Percentiles rank a stretch among this genome's conserved stretches.
Evolutionary conservation across 768 basidiomycete species (phyloP).

Genomic region (Megacollybia marginata): DNA sequence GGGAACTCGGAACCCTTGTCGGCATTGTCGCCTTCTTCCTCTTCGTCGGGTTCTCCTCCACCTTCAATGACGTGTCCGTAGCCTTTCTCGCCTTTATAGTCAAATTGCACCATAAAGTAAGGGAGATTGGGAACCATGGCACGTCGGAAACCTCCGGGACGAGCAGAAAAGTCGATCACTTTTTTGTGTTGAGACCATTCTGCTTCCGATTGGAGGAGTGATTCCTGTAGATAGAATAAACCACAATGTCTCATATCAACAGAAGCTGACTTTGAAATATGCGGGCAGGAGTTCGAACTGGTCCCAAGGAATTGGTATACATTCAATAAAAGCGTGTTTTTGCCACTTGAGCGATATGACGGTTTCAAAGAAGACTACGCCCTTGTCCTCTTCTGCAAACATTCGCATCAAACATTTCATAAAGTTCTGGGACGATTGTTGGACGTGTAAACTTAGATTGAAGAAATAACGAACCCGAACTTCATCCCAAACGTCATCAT

Average conservation of each 20-base stretch:
- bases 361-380: conserved; percentile 94
- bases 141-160: conserved; percentile 90
- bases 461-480: conserved; percentile 57
- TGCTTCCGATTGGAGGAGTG: conserved; percentile 58
- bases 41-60: conserved; percentile 10
- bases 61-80: conserved; percentile 99
- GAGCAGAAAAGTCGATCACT: conserved; percentile 84
- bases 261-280: conserved; percentile 73
- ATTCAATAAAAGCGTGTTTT: conserved; percentile 89
- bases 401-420: conserved; percentile 95
- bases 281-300: conserved; percentile 82
- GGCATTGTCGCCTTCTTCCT: conserved; percentile 69
- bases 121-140: conserved; percentile 96
- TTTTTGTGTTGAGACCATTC: conserved; percentile 99
- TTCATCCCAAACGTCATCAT: conserved; percentile 99
- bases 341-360: conserved; percentile 82
- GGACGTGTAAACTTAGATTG: conserved; percentile 1
- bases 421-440: conserved; percentile 40
- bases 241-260: not conserved
- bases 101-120: conserved; percentile 99
- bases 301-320: conserved; percentile 86
- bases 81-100: conserved; percentile 95
- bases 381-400: conserved; percentile 89
- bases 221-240: not conserved
- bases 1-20: conserved; percentile 92